Percentiles rank a stretch among this genome's conserved stretches.
Conservation (phyloP, 441 rosid species). For the Populus hybrid region DNA sequence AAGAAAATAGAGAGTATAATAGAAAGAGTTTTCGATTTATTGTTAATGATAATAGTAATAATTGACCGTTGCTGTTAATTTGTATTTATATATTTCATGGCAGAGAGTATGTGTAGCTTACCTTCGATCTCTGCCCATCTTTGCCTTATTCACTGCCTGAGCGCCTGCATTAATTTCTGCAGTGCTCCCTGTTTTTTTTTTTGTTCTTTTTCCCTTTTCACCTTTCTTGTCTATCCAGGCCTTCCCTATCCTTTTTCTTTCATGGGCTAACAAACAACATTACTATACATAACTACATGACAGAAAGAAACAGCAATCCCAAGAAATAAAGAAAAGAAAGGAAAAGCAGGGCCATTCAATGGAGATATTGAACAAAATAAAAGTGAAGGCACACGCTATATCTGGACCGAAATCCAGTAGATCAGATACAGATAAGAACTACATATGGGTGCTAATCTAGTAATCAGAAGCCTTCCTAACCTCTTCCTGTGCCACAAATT, state of each 20-base stretch:
- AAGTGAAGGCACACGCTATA: background rate
- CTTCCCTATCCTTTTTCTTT: background rate
- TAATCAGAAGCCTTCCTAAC: background rate
- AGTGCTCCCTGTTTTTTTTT: too few relatives aligned
- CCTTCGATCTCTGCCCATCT: background rate
- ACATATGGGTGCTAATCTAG: background rate
- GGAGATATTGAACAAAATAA: background rate
- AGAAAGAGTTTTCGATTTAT: too few relatives aligned
- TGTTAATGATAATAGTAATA: too few relatives aligned
- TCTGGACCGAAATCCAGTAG: background rate
- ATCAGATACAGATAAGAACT: background rate
- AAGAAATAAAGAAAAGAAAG: background rate
- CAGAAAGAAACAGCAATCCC: background rate
- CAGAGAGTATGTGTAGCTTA: background rate
- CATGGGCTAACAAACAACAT: background rate
- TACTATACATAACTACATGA: background rate
- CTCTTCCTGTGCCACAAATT: background rate
- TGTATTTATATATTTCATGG: background rate
- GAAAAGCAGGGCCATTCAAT: background rate
- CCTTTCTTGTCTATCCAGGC: background rate
- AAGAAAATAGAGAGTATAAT: too few relatives aligned
- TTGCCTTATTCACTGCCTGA: background rate
- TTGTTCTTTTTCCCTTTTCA: background rate
- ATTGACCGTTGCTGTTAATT: too few relatives aligned
- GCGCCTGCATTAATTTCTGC: too few relatives aligned